Evolutionary conservation across 345 rosid genomes (phyloP).

Genomic region (Brassica juncea): DNA sequence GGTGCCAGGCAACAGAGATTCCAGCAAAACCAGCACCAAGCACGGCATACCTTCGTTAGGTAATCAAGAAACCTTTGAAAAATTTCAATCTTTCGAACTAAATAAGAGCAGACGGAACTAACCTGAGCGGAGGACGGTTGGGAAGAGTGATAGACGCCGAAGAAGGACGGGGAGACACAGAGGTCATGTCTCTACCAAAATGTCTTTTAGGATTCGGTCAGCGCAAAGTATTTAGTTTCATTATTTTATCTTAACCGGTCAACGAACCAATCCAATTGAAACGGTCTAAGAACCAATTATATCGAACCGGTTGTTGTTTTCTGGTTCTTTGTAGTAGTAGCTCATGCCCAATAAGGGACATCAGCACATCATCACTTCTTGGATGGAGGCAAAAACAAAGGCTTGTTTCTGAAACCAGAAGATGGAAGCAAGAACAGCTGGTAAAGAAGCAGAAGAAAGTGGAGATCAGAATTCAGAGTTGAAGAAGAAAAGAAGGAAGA

Average conservation of each 20-base stretch:
- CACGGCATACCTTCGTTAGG: constrained; percentile 67
- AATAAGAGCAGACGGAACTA: background rate
- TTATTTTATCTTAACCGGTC: constrained; percentile 5
- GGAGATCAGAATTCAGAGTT: too few relatives aligned
- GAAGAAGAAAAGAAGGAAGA: too few relatives aligned
- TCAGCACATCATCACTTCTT: too few relatives aligned
- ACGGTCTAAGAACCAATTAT: background rate
- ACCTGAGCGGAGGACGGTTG: constrained; percentile 38
- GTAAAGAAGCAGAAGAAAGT: too few relatives aligned
- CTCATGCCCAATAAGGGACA: too few relatives aligned
- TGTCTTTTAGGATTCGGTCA: background rate
- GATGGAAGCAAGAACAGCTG: too few relatives aligned
- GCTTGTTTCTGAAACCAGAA: too few relatives aligned
- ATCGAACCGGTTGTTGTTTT: too few relatives aligned
- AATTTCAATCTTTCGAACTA: background rate
- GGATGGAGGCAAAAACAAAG: too few relatives aligned
- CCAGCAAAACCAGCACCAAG: constrained; percentile 98
- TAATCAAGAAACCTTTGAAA: background rate
- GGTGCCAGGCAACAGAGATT: constrained; percentile 87
- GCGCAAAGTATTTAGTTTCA: background rate
- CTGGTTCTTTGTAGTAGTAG: too few relatives aligned
- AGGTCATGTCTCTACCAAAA: constrained; percentile 17
- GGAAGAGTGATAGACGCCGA: constrained; percentile 25
- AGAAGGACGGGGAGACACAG: constrained; percentile 5
- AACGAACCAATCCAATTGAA: background rate